A percentile compares a stretch with the other conserved stretches of the same genome.
phyloP scores from a whole-genome alignment of 176 grass and related monocot genomes.

The Metroxylon sagu region DNA sequence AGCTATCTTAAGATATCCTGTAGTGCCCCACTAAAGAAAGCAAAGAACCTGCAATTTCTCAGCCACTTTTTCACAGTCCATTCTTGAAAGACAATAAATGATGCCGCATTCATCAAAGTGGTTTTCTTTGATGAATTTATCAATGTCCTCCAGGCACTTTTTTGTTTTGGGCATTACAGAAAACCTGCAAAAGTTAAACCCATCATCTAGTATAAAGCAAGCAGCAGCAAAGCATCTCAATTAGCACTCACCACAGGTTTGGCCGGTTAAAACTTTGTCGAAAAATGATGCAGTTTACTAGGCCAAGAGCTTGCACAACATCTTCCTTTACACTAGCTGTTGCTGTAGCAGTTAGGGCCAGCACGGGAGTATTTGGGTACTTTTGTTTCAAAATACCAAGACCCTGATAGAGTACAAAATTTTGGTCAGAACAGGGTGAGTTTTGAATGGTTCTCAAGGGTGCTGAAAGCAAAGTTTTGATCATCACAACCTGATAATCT shows the following conservation, averaged over 20 bases:
- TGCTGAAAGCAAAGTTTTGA: not conserved
- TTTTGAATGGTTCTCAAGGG: not conserved
- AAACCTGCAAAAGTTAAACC: slow-evolving; percentile 51
- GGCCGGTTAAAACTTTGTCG: slow-evolving; percentile 89
- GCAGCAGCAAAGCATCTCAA: not conserved
- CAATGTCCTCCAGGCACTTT: slow-evolving; percentile 80
- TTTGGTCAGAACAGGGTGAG: not conserved
- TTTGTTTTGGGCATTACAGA: slow-evolving; percentile 68
- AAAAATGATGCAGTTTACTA: slow-evolving; percentile 80
- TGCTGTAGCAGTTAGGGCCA: slow-evolving; percentile 92
- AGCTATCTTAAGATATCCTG: too few relatives aligned
- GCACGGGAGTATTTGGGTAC: slow-evolving; percentile 58
- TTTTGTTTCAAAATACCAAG: slow-evolving; percentile 83
- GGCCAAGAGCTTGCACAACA: slow-evolving; percentile 87
- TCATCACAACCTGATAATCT: slow-evolving; percentile 67
- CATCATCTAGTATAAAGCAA: slow-evolving; percentile 8
- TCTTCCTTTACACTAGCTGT: slow-evolving; percentile 91
- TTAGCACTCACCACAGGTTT: slow-evolving; percentile 60
- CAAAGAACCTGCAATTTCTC: slow-evolving; percentile 54
- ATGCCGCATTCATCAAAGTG: slow-evolving; percentile 83
- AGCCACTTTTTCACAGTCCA: slow-evolving; percentile 97
- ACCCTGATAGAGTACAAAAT: slow-evolving; percentile 18
- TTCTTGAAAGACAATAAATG: slow-evolving; percentile 87
- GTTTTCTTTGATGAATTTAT: slow-evolving; percentile 55
- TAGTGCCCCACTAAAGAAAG: not conserved